phyloP scores from a whole-genome alignment of 2,329 filamentous ascomycete species.

The Laburnicola sp. region DNA sequence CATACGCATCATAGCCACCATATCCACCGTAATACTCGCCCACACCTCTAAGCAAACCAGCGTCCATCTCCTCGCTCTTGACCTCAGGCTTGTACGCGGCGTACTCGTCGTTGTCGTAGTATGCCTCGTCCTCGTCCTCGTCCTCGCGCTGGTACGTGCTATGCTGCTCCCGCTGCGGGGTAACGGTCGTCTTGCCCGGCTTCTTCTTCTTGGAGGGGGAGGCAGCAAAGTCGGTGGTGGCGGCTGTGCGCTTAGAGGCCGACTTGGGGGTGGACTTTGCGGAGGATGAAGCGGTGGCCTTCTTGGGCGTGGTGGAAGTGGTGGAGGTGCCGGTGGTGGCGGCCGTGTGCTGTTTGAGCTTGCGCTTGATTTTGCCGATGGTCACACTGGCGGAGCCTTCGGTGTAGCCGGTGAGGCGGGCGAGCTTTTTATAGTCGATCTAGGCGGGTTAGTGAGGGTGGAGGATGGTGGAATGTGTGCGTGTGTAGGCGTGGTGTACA shows the following conservation, averaged over 20 bases:
- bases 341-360: conserved; percentile 28
- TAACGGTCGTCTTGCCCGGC: background rate
- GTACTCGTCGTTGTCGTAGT: conserved; percentile 25
- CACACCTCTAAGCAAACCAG: background rate
- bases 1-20: background rate
- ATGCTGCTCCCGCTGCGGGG: background rate
- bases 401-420: conserved; percentile 30
- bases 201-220: conserved; percentile 22
- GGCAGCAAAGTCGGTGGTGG: conserved; percentile 4
- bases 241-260: conserved; percentile 16
- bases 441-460: background rate
- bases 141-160: background rate
- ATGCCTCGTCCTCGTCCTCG: background rate
- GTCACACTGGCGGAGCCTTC: conserved; percentile 29
- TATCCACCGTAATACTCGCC: background rate
- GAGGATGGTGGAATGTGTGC: no score
- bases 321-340: background rate
- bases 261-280: conserved; percentile 15
- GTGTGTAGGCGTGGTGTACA: no score
- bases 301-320: conserved; percentile 25
- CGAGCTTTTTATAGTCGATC: conserved; percentile 21
- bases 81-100: conserved; percentile 1
- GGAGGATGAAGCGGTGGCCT: background rate
- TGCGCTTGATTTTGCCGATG: conserved; percentile 38
- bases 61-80: conserved; percentile 26